A percentile compares a stretch with the other conserved stretches of the same genome.
Evolutionary conservation across 2,329 filamentous ascomycete species (phyloP).

Genomic region (Ophiostoma novo-ulmi): DNA sequence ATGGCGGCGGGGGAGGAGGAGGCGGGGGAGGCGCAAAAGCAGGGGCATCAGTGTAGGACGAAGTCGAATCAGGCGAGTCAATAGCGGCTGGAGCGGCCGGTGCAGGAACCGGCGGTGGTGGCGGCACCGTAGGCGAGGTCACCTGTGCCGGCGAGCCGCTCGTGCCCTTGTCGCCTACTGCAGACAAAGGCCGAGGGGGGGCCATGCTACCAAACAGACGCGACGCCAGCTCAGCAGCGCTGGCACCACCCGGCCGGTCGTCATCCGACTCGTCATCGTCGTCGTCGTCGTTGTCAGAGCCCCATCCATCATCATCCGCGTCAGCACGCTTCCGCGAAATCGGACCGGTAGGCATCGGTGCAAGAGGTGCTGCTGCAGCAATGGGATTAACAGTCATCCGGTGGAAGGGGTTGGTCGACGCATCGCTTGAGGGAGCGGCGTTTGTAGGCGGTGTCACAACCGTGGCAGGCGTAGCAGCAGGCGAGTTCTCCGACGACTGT

Average conservation of each 20-base stretch:
- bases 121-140: conserved; percentile 40
- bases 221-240: conserved; percentile 85
- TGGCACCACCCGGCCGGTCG: conserved; percentile 72
- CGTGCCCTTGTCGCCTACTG: conserved; percentile 64
- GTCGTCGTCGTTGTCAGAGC: conserved; percentile 61
- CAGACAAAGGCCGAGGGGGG: conserved; percentile 77
- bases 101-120: conserved; percentile 31
- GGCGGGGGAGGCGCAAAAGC: conserved; percentile 27
- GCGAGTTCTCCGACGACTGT: conserved; percentile 55
- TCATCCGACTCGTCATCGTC: conserved; percentile 66
- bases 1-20: conserved; percentile 29
- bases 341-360: conserved; percentile 44
- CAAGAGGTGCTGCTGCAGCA: conserved; percentile 43
- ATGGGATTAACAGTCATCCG: conserved; percentile 64
- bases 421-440: conserved; percentile 37
- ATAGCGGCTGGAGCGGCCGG: conserved; percentile 26
- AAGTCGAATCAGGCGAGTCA: conserved; percentile 14
- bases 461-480: background rate
- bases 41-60: conserved; percentile 22
- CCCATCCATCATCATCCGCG: conserved; percentile 68
- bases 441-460: conserved; percentile 33
- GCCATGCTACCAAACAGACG: conserved; percentile 97
- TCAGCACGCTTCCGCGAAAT: conserved; percentile 51
- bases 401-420: conserved; percentile 93
- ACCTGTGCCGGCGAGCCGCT: conserved; percentile 35